Base-by-base conservation (phyloP, 345 rosid species). In the Viola odorata region DNA sequence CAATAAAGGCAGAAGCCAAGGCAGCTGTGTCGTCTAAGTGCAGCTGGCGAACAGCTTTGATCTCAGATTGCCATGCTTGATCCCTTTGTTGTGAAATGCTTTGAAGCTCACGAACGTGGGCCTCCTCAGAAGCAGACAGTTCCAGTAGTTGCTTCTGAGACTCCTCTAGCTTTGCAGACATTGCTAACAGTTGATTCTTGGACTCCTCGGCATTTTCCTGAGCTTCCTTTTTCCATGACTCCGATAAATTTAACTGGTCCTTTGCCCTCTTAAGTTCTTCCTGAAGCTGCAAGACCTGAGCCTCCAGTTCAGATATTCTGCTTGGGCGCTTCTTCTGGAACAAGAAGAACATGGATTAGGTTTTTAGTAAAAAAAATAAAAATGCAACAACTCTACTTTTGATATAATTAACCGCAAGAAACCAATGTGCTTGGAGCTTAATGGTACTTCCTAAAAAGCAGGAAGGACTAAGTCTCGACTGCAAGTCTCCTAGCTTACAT, bases 41-140 rank as follows among this genome's bases (percentile, higher is more conserved):
- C 50, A 86, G 91, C 71, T 85, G 84, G 70, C 81, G 95, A 72
- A 88, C 69, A 38, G 97, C 91, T 78, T 90, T 95, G 6, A 94
- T 86, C 64, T 90, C 96, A 15, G 91, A 87, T 60, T 90, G 82
- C 97, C 95, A 88, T 1, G 82, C 85, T 70, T 75, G 77, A 75
- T 94, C 97, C 55, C 91, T 78, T 56, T 90, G 97, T 9, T 81
- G 87, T 23, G 95, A 90, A 45, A 88, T 75, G 54, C 81, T 78
- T 12, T 84, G 83, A 57, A 88, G 86, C 75, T 90, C 96, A 13
- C 80, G 78, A 42, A 86, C 72, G 50, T 89, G 78, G 3, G 71
- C 73, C 70, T 88, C 95, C 56, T 88, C 99, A 0, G 95, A 86
- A 66, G 73, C 71, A 50, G 88, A 84, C 15, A 86, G 79, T 72